phyloP scores from a whole-genome alignment of 1,139 yeast species.

The Nadsonia commutata region DNA sequence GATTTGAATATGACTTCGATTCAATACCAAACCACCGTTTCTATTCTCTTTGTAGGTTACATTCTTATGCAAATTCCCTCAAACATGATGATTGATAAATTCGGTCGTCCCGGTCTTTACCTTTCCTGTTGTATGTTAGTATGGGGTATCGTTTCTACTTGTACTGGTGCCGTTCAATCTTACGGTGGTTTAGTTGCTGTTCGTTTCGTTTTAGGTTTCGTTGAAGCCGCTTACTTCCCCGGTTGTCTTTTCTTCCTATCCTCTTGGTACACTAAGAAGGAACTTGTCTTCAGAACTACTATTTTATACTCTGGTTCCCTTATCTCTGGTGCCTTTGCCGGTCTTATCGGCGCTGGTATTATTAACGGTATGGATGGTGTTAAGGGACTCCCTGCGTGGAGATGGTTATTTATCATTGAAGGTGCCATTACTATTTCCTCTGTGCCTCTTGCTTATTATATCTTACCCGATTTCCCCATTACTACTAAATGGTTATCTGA shows the following conservation, averaged over 20 bases:
- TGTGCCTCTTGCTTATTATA: conserved; percentile 16
- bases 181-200: conserved; percentile 15
- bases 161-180: conserved; percentile 37
- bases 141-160: conserved; percentile 46
- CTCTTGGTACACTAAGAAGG: conserved; percentile 20
- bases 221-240: conserved; percentile 18
- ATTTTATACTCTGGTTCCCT: conserved; percentile 35
- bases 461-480: conserved; percentile 33
- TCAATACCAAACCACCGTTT: conserved; percentile 41
- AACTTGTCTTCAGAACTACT: conserved; percentile 37
- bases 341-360: conserved; percentile 27
- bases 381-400: conserved; percentile 24
- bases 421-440: conserved; percentile 21
- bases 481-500: conserved; percentile 23
- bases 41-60: conserved; percentile 48
- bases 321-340: conserved; percentile 23
- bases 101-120: conserved; percentile 38
- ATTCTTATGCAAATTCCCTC: conserved; percentile 47
- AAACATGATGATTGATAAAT: conserved; percentile 30
- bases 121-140: conserved; percentile 35
- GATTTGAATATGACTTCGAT: conserved; percentile 36
- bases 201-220: conserved; percentile 21
- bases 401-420: conserved; percentile 26
- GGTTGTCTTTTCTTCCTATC: conserved; percentile 22
- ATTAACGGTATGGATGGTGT: conserved; percentile 17